These are phyloP conservation scores for Paramyrothecium roridum DNA, from an alignment of 2,329 filamentous ascomycete genomes.

Conservation along the genomic window DNA sequence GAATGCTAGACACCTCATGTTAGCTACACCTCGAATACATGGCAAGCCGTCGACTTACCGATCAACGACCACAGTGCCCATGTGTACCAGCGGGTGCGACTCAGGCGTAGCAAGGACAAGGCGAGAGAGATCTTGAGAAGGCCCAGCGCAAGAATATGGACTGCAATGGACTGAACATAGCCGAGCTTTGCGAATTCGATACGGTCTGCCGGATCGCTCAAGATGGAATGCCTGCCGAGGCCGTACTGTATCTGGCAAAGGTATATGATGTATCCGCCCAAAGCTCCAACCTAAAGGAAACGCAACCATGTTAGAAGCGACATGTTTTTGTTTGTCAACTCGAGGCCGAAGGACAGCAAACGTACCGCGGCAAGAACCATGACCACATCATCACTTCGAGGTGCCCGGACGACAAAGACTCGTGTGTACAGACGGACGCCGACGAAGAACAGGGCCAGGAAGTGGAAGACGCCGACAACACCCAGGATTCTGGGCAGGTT, in stretches of 20 bases:
- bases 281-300: neutral
- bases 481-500: slow-evolving; percentile 17
- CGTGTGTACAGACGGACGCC: slow-evolving; percentile 12
- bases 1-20: neutral
- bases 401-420: slow-evolving; percentile 14
- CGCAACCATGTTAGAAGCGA: neutral
- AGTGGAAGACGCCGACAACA: slow-evolving; percentile 15
- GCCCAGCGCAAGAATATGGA: slow-evolving; percentile 23
- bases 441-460: slow-evolving; percentile 15
- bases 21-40: neutral
- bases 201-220: neutral
- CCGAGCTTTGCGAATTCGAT: neutral
- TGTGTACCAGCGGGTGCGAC: slow-evolving; percentile 19
- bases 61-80: slow-evolving; percentile 15
- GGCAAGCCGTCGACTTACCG: neutral
- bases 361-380: slow-evolving; percentile 23
- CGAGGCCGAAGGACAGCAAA: neutral
- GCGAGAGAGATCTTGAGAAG: slow-evolving; percentile 20
- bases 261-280: neutral
- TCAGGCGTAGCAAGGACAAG: slow-evolving; percentile 14
- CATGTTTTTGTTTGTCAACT: too few species aligned
- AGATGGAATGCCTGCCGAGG: neutral
- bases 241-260: neutral
- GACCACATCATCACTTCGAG: slow-evolving; percentile 22
- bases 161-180: slow-evolving; percentile 44